Evolutionary conservation across 2,329 filamentous ascomycete species (phyloP).

Genomic region (Lachnellula willkommii): DNA sequence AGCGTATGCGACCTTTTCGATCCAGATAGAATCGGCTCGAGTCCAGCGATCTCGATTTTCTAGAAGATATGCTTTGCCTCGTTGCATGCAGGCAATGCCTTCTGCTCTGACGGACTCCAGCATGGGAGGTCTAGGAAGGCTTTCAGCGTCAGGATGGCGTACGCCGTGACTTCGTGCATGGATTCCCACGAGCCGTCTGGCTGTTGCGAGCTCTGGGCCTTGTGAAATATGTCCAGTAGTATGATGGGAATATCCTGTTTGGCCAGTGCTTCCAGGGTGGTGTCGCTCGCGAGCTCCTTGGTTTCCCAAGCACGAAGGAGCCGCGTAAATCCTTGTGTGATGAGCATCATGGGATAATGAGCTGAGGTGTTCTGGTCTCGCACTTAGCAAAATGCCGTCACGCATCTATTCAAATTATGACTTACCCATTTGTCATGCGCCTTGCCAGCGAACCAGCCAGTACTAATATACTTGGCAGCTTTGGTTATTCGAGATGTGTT

Average conservation of each 20-base stretch:
- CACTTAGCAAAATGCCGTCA: background rate
- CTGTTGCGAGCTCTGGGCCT: background rate
- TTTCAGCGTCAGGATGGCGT: background rate
- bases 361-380: background rate
- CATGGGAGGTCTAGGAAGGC: background rate
- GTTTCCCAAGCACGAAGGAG: too few relatives aligned
- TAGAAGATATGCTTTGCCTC: background rate
- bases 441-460: background rate
- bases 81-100: background rate
- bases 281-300: too few relatives aligned
- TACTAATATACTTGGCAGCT: background rate
- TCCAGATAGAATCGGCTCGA: background rate
- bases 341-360: constrained; percentile 4
- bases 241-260: too few relatives aligned
- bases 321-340: background rate
- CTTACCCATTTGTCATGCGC: constrained; percentile 6
- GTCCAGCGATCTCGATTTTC: background rate
- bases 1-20: constrained; percentile 2
- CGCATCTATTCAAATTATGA: background rate
- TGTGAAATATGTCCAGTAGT: too few relatives aligned
- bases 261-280: too few relatives aligned
- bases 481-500: background rate
- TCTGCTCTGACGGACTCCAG: background rate
- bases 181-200: background rate
- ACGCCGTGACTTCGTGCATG: constrained; percentile 1